Evolutionary conservation across 2,329 filamentous ascomycete species (phyloP).

Genomic region (Hortaea sp.): DNA sequence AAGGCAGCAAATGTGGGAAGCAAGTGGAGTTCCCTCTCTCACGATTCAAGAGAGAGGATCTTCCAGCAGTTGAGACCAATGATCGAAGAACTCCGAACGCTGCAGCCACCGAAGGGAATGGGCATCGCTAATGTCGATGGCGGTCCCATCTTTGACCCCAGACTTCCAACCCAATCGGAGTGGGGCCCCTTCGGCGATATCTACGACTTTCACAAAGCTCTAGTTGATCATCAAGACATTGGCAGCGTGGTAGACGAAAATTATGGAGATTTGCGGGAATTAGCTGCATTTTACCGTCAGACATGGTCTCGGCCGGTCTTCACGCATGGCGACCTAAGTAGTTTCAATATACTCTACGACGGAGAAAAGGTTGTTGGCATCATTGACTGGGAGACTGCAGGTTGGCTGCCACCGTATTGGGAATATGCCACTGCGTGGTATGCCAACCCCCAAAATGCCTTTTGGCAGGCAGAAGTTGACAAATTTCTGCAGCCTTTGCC

Average conservation of each 20-base stretch:
- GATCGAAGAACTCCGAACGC: slow-evolving; percentile 4
- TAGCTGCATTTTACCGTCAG: slow-evolving; percentile 1
- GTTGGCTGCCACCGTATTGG: slow-evolving; percentile 41
- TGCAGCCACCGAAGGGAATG: not conserved
- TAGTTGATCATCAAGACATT: not conserved
- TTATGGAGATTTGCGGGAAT: not conserved
- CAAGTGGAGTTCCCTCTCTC: not conserved
- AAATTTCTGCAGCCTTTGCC: slow-evolving; percentile 30
- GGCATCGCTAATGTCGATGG: slow-evolving; percentile 4
- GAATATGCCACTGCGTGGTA: slow-evolving; percentile 33
- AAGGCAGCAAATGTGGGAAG: slow-evolving; percentile 1
- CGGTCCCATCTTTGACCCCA: not conserved
- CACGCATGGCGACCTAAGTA: slow-evolving; percentile 42
- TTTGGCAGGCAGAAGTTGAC: slow-evolving; percentile 25
- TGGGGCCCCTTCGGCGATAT: slow-evolving; percentile 2
- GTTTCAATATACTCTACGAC: slow-evolving; percentile 33
- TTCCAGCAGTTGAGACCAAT: slow-evolving; percentile 8
- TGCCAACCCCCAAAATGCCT: slow-evolving; percentile 31
- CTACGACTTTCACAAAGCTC: slow-evolving; percentile 3
- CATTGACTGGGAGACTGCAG: slow-evolving; percentile 38
- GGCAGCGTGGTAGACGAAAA: not conserved
- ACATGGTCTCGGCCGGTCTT: slow-evolving; percentile 32
- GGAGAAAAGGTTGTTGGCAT: slow-evolving; percentile 37
- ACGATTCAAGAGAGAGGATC: slow-evolving; percentile 1
- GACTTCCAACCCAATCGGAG: not conserved